Evolutionary conservation across 768 basidiomycete genomes (phyloP), one percentile per base, ranked within the genome.

Genomic region (Podaxis sp.): DNA sequence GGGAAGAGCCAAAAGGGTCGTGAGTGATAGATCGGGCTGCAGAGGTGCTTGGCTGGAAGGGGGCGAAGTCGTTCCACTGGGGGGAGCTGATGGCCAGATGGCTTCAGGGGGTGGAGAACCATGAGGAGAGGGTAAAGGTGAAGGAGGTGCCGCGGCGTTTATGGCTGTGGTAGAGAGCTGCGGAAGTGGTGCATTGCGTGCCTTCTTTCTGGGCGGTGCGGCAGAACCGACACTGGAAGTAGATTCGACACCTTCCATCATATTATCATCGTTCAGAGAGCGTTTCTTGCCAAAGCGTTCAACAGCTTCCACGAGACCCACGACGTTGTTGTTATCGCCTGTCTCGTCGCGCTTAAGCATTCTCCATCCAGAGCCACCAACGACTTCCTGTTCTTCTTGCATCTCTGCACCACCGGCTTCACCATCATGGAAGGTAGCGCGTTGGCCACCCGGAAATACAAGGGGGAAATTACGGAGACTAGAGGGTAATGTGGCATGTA

Each of bases 211-310:
- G 43, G 88, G 87, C 46, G 88, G 88, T 8, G 79, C 68, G 13
- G 68, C 75, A 11, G 84, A 83, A 11, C 80, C 79, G 70, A 76
- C 78, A 8, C 80, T 76, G 4, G 75, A 71, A 47, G 78, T 79
- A 56, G 74, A 56, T 68, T 81, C 79, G 47, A 81, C 77, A 54
- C 80, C 80, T 59, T 83, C 81, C 80, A 82, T 82, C 72, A 80
- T 72, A 64, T 79, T 79, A 55, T 82, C 76, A 57, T 82, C 83
- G 46, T 80, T 79, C 72, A 88, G 89, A 27, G 90, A 85, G 55
- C 90, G 87, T 70, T 93, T 91, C 85, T 91, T 91, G 66, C 91
- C 89, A 72, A 89, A 94, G 53, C 92, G 85, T 71, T 94, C 93
- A 43, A 94, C 85, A 4, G 93, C 93, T 69, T 94, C 92, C 2